A percentile compares a stretch with the other conserved stretches of the same genome.
phyloP scores from a whole-genome alignment of 2,329 filamentous ascomycete genomes.

The Elsinoe ampelina region DNA sequence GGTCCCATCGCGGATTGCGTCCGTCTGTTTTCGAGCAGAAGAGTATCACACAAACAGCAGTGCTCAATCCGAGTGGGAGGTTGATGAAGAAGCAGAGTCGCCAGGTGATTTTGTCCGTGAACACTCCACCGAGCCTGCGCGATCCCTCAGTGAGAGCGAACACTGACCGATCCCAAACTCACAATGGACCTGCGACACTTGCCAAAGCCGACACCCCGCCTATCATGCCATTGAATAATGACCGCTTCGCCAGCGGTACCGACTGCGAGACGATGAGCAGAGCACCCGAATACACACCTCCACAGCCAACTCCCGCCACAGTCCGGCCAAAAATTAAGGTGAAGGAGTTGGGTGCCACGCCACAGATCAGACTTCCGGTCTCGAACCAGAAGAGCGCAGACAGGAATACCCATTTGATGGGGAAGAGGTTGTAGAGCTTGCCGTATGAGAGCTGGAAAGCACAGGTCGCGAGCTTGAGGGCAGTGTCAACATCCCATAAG shows the following conservation, averaged over 20 bases:
- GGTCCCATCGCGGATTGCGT: conserved; percentile 20
- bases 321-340: conserved; percentile 49
- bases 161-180: too few relatives aligned
- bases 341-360: conserved; percentile 35
- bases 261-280: conserved; percentile 36
- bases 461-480: too few relatives aligned
- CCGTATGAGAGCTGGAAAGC: conserved; percentile 35
- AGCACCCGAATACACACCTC: too few relatives aligned
- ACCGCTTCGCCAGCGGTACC: conserved; percentile 32
- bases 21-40: conserved; percentile 26
- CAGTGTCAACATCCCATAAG: too few relatives aligned
- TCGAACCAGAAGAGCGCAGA: conserved; percentile 39
- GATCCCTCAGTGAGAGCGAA: too few relatives aligned
- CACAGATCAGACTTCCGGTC: too few relatives aligned
- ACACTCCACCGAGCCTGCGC: too few relatives aligned
- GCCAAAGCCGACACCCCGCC: too few relatives aligned
- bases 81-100: conserved; percentile 40
- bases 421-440: conserved; percentile 30
- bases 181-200: too few relatives aligned
- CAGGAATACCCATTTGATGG: conserved; percentile 40
- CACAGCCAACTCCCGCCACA: conserved; percentile 46
- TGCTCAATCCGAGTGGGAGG: conserved; percentile 37
- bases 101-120: too few relatives aligned
- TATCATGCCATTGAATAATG: conserved; percentile 31
- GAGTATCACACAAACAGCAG: conserved; percentile 31